Conservation (phyloP, 257 asterid genomes). For the Nicotiana noctiflora region DNA sequence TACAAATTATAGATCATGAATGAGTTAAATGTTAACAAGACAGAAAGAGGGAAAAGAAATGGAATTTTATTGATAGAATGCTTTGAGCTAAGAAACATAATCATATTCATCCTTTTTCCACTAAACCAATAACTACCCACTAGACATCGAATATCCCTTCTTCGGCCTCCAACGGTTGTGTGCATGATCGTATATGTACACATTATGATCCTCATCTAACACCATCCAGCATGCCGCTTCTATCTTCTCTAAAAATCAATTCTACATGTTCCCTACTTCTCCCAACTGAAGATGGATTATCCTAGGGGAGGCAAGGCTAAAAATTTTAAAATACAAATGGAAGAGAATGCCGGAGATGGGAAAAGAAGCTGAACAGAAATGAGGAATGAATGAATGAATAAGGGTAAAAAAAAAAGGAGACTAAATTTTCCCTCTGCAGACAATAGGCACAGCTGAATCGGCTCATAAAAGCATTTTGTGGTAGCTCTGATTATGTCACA, state of each 20-base stretch:
- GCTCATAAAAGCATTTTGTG: neutral
- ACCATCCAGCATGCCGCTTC: neutral
- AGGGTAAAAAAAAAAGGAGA: slow-evolving; percentile 7
- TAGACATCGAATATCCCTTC: slow-evolving; percentile 12
- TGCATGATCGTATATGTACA: slow-evolving; percentile 11
- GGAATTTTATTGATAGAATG: slow-evolving; percentile 9
- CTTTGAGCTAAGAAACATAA: neutral
- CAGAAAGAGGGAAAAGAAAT: neutral
- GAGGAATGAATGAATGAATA: slow-evolving; percentile 14
- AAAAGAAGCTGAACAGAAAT: slow-evolving; percentile 1
- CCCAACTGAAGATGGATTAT: slow-evolving; percentile 13
- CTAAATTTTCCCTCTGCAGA: slow-evolving; percentile 3
- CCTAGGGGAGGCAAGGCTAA: neutral
- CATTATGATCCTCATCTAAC: slow-evolving; percentile 9
- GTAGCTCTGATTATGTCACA: neutral
- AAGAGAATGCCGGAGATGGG: neutral
- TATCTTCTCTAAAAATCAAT: slow-evolving; percentile 18
- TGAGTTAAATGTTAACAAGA: neutral
- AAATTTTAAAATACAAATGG: neutral
- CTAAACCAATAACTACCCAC: neutral
- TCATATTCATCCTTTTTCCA: slow-evolving; percentile 10
- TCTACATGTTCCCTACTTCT: slow-evolving; percentile 33
- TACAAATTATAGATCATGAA: neutral
- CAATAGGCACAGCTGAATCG: neutral
- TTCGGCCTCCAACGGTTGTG: slow-evolving; percentile 1